Conservation (phyloP, 169 alveolate species). For the Blepharisma undulans region DNA sequence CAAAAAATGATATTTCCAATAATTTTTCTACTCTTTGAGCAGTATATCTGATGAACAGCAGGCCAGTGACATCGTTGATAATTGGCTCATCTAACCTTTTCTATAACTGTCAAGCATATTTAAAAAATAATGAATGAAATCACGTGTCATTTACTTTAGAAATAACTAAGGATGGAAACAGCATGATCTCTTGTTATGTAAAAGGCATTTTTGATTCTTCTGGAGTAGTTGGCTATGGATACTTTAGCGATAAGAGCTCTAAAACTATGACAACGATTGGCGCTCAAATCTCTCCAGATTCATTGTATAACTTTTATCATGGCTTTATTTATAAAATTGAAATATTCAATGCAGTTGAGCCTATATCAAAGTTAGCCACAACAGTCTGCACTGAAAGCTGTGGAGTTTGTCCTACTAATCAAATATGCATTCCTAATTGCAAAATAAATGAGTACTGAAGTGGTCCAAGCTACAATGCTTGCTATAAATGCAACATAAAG, state of each 20-base stretch:
- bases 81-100: not conserved
- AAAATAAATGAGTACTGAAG: not conserved
- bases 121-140: not conserved
- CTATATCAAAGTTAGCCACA: not conserved
- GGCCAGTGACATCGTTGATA: not conserved
- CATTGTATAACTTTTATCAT: not conserved
- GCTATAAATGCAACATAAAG: not conserved
- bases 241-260: not conserved
- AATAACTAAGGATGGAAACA: not conserved
- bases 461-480: not conserved
- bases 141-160: not conserved
- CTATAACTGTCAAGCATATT: not conserved
- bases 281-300: not conserved
- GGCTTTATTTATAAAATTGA: conserved; percentile 10
- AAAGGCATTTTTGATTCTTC: not conserved
- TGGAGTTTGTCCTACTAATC: not conserved
- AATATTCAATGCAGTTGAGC: not conserved
- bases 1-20: not conserved
- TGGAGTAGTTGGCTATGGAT: not conserved
- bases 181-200: not conserved
- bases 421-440: not conserved
- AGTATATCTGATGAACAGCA: not conserved
- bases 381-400: conserved; percentile 2
- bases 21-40: not conserved
- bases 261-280: not conserved